These are phyloP conservation scores for Thinopyrum elongatum DNA, from an alignment of 176 grass and related monocot species.

Conservation along the genomic window DNA sequence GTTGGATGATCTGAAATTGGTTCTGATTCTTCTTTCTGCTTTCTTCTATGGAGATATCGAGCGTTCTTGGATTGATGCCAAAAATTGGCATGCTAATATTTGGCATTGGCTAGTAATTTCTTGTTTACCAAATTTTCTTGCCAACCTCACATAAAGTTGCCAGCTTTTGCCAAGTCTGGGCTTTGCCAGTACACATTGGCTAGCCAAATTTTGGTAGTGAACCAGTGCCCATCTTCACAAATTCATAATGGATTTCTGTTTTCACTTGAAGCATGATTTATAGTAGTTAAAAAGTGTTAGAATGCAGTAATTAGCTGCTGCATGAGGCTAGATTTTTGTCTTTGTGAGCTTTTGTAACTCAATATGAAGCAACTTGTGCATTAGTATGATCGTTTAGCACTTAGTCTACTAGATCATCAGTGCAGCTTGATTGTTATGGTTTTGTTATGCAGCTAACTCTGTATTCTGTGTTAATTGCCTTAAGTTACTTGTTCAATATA, in stretches of 20 bases:
- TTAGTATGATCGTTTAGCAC: not conserved
- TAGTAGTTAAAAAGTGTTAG: not conserved
- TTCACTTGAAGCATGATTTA: not conserved
- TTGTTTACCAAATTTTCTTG: not conserved
- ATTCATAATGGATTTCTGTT: not conserved
- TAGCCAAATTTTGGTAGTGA: not conserved
- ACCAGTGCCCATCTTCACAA: not conserved
- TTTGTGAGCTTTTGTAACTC: not conserved
- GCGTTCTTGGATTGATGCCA: not conserved
- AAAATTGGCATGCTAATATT: not conserved
- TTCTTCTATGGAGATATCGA: not conserved
- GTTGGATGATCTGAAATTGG: not conserved
- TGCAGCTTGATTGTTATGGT: not conserved
- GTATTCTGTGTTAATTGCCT: conserved; percentile 31
- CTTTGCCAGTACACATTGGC: not conserved
- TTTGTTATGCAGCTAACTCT: conserved; percentile 17
- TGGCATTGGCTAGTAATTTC: not conserved
- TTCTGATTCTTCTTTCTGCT: not conserved
- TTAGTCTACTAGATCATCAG: not conserved
- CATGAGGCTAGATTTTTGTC: not conserved
- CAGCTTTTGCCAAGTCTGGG: not conserved
- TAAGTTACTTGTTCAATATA: not conserved
- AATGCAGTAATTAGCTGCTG: not conserved
- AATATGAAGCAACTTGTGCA: not conserved
- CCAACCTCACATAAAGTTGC: not conserved